These are phyloP conservation scores for Didymella pinodella DNA, from an alignment of 2,329 filamentous ascomycete species.

Conservation along the genomic window DNA sequence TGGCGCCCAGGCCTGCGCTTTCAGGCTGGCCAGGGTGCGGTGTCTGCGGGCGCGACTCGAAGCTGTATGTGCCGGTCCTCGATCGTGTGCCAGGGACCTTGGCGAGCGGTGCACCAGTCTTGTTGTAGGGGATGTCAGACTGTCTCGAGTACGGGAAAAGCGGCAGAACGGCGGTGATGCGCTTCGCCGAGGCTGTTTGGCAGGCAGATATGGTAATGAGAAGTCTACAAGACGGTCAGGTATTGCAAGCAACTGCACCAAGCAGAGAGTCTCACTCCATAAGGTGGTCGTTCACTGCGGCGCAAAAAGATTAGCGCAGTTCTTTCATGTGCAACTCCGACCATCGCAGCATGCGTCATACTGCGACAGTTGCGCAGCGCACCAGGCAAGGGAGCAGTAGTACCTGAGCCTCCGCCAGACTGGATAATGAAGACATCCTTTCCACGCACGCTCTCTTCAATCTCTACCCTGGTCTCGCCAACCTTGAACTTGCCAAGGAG, in stretches of 20 bases:
- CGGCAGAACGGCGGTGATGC: constrained; percentile 92
- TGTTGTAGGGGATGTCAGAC: constrained; percentile 96
- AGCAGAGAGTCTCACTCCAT: constrained; percentile 67
- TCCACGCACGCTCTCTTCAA: constrained; percentile 92
- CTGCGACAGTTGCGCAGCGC: background rate
- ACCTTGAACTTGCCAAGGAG: constrained; percentile 92
- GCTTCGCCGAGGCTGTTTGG: constrained; percentile 89
- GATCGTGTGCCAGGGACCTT: constrained; percentile 61
- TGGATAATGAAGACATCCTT: constrained; percentile 99
- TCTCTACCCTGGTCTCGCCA: constrained; percentile 93
- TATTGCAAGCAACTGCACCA: constrained; percentile 33
- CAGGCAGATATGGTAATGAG: constrained; percentile 99
- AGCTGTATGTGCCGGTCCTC: constrained; percentile 71
- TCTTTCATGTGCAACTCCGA: constrained; percentile 13
- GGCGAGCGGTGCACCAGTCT: constrained; percentile 85
- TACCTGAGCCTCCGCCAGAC: constrained; percentile 78
- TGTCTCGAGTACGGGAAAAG: constrained; percentile 97
- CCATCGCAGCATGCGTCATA: background rate
- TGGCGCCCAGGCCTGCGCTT: constrained; percentile 67
- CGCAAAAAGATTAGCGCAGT: constrained; percentile 28
- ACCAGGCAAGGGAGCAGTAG: background rate
- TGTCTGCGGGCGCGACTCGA: constrained; percentile 90
- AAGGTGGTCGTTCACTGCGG: constrained; percentile 85
- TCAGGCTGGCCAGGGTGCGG: constrained; percentile 76
- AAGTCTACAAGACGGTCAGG: constrained; percentile 57